A percentile compares a stretch with the other conserved stretches of the same genome.
Conservation (phyloP, 2,329 filamentous ascomycete species). For the Cladosporium austrohemisphaericum region DNA sequence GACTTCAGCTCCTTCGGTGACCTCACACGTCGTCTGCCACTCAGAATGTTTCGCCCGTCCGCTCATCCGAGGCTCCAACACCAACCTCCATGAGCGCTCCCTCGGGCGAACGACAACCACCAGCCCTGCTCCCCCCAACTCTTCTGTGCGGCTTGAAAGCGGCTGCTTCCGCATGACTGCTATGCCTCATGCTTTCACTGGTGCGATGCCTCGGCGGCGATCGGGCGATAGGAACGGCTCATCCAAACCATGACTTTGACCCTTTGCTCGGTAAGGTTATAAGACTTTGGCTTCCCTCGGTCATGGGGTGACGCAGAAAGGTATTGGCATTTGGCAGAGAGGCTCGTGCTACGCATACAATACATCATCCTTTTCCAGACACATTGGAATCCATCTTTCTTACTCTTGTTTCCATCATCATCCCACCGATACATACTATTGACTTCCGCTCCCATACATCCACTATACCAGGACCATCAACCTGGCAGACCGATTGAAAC, state of each 20-base stretch:
- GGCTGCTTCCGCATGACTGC: slow-evolving; percentile 12
- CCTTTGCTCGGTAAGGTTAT: slow-evolving; percentile 9
- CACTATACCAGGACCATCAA: slow-evolving; percentile 35
- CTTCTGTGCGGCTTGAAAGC: slow-evolving; percentile 11
- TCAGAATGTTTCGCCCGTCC: slow-evolving; percentile 22
- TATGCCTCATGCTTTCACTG: background rate
- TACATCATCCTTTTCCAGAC: background rate
- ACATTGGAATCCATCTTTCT: background rate
- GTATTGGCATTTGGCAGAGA: slow-evolving; percentile 12
- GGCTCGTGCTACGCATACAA: background rate
- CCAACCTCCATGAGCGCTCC: background rate
- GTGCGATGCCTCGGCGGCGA: slow-evolving; percentile 6
- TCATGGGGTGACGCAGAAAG: slow-evolving; percentile 12
- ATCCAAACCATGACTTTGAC: slow-evolving; percentile 7
- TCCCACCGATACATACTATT: background rate
- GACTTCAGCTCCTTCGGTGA: background rate
- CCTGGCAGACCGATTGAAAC: slow-evolving; percentile 35
- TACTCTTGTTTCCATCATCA: background rate
- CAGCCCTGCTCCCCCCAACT: background rate
- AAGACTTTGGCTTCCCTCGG: slow-evolving; percentile 9
- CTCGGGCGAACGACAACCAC: slow-evolving; percentile 10
- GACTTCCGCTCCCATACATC: too few species aligned
- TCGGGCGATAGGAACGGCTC: slow-evolving; percentile 14
- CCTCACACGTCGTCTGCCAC: slow-evolving; percentile 11
- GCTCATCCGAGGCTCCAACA: slow-evolving; percentile 23